phyloP scores from a whole-genome alignment of 2,329 filamentous ascomycete genomes.

The Hypomyces perniciosus region DNA sequence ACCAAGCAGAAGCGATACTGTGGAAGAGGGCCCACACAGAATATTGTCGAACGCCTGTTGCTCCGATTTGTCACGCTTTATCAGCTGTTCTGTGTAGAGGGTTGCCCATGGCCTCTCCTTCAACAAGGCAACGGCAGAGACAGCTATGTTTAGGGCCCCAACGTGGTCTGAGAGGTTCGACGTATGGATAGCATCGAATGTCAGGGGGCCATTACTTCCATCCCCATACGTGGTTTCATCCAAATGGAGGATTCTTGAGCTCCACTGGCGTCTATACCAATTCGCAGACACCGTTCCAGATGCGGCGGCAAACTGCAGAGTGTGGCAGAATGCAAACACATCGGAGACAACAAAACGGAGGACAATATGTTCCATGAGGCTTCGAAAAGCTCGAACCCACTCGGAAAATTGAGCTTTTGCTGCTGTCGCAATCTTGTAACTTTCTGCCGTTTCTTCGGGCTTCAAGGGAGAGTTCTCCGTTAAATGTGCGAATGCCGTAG shows the following conservation, averaged over 20 bases:
- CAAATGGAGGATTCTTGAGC: constrained; percentile 35
- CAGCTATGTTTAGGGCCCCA: constrained; percentile 30
- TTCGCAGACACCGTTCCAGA: constrained; percentile 29
- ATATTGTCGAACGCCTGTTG: constrained; percentile 32
- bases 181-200: constrained; percentile 54
- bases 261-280: constrained; percentile 37
- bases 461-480: constrained; percentile 34
- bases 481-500: constrained; percentile 37
- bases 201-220: constrained; percentile 27
- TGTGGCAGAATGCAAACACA: constrained; percentile 45
- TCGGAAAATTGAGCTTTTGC: constrained; percentile 40
- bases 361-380: constrained; percentile 22
- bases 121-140: constrained; percentile 43
- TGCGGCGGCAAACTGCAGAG: constrained; percentile 37
- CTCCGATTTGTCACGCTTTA: constrained; percentile 23
- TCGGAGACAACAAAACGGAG: constrained; percentile 45
- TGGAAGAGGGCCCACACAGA: constrained; percentile 41
- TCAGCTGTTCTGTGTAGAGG: constrained; percentile 43
- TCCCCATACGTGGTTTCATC: constrained; percentile 36
- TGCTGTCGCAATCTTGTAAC: constrained; percentile 24
- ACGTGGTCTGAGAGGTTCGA: constrained; percentile 38
- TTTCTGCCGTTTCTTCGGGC: constrained; percentile 12
- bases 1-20: constrained; percentile 45
- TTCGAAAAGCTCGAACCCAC: constrained; percentile 39
- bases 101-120: constrained; percentile 36